A percentile compares a stretch with the other conserved stretches of the same genome.
Conservation (phyloP, 768 basidiomycete genomes). For the Pulveroboletus sp. region DNA sequence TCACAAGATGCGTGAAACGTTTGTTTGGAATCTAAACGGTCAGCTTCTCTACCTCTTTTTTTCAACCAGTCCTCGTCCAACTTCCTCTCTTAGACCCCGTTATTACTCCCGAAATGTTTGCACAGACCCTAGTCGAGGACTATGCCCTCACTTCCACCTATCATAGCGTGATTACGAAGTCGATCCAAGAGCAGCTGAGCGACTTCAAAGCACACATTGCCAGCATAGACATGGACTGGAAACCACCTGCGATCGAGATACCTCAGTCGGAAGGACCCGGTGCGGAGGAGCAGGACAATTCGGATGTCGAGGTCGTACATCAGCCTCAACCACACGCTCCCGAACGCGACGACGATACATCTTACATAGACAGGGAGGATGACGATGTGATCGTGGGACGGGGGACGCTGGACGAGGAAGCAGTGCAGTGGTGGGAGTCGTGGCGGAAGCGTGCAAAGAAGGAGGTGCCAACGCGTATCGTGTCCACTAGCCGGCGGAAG, state of each 20-base stretch:
- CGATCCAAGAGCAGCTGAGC: conserved; percentile 84
- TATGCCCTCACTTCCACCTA: conserved; percentile 68
- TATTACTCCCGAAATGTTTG: conserved; percentile 86
- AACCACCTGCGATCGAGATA: conserved; percentile 21
- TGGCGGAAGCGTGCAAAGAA: conserved; percentile 55
- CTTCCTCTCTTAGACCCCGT: conserved; percentile 58
- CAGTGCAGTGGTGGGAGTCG: conserved; percentile 61
- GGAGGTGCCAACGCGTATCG: conserved; percentile 26
- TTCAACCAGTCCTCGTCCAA: not conserved
- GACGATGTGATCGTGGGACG: conserved; percentile 19
- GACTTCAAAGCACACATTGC: conserved; percentile 70
- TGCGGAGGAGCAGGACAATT: conserved; percentile 28
- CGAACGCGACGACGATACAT: conserved; percentile 23
- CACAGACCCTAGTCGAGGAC: conserved; percentile 87
- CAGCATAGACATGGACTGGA: conserved; percentile 45
- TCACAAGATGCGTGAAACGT: conserved; percentile 91
- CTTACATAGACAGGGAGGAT: conserved; percentile 17
- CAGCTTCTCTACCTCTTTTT: conserved; percentile 19
- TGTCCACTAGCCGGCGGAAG: conserved; percentile 34
- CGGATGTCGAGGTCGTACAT: conserved; percentile 21
- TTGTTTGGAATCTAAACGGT: conserved; percentile 97
- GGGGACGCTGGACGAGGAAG: conserved; percentile 48
- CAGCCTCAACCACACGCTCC: conserved; percentile 8
- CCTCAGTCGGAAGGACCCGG: conserved; percentile 18
- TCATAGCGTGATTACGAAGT: conserved; percentile 64